phyloP scores from a whole-genome alignment of 2,329 filamentous ascomycete genomes.

The Apiospora saccharicola region DNA sequence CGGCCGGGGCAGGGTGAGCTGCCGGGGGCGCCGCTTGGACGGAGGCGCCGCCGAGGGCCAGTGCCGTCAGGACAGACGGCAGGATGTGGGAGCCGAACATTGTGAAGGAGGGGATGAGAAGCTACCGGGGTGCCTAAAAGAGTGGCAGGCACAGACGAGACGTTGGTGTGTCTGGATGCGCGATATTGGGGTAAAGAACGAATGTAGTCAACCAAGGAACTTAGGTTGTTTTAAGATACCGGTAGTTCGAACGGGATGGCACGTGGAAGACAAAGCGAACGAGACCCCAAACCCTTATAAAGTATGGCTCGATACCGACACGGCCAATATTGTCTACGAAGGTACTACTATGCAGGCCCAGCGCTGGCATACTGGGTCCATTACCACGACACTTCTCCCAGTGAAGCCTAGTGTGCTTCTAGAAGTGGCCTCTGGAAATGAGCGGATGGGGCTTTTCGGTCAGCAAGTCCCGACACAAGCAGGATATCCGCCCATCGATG shows the following conservation, averaged over 20 bases:
- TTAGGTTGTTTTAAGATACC: not conserved
- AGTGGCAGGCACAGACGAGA: conserved; percentile 6
- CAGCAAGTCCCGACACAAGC: not conserved
- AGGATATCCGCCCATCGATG: not conserved
- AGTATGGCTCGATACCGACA: not conserved
- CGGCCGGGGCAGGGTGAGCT: conserved; percentile 9
- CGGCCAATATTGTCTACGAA: not conserved
- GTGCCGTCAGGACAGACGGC: conserved; percentile 1
- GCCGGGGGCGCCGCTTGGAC: conserved; percentile 7
- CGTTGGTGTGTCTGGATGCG: not conserved
- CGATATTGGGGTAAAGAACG: not conserved
- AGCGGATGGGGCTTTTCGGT: not conserved
- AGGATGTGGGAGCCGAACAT: conserved; percentile 12
- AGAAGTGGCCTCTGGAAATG: not conserved
- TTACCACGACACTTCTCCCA: not conserved
- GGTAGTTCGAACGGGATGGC: not conserved
- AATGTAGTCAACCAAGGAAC: conserved; percentile 3
- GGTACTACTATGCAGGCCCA: not conserved
- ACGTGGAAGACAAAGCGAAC: not conserved
- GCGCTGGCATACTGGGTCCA: not conserved
- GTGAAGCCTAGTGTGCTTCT: not conserved
- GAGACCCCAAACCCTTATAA: conserved; percentile 3
- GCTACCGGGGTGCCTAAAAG: not conserved
- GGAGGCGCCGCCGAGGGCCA: conserved; percentile 1
- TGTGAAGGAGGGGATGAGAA: not conserved